phyloP scores from a whole-genome alignment of 768 basidiomycete genomes.

The Filobasidium floriforme region DNA sequence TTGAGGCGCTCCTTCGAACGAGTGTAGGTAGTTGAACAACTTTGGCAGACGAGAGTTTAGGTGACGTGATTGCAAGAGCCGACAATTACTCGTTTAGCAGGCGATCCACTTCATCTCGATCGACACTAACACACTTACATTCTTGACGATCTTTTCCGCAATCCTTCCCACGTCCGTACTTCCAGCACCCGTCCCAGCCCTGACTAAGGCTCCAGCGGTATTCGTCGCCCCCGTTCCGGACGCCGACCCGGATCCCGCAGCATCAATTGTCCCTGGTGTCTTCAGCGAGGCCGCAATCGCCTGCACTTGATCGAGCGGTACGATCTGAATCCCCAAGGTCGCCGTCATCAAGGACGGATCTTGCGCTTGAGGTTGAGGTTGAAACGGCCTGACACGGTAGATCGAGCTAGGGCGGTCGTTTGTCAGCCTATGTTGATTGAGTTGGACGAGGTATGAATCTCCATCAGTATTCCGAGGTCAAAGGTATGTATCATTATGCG shows the following conservation, averaged over 20 bases:
- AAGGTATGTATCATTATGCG: neutral
- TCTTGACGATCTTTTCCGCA: slow-evolving; percentile 44
- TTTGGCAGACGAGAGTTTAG: slow-evolving; percentile 7
- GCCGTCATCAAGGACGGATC: slow-evolving; percentile 25
- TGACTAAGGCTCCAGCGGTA: slow-evolving; percentile 19
- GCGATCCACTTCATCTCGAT: neutral
- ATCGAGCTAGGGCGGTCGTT: slow-evolving; percentile 39
- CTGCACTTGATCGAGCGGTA: slow-evolving; percentile 32
- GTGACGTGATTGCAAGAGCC: neutral
- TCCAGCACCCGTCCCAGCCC: slow-evolving; percentile 25
- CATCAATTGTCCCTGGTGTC: neutral
- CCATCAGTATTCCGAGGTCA: neutral
- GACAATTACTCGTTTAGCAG: neutral
- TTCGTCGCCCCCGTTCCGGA: neutral
- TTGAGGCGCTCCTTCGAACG: slow-evolving; percentile 40
- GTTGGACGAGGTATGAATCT: neutral
- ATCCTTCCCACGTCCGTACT: slow-evolving; percentile 36
- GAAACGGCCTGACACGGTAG: slow-evolving; percentile 35
- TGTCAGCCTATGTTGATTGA: slow-evolving; percentile 27
- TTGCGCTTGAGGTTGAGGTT: neutral
- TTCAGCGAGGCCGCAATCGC: slow-evolving; percentile 19
- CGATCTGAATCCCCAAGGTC: slow-evolving; percentile 42
- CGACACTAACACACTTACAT: slow-evolving; percentile 30
- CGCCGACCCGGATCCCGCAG: neutral
- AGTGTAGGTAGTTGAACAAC: slow-evolving; percentile 46